Evolutionary conservation across 129 eudicot species (phyloP), one percentile per base, ranked within the genome.

Genomic region (Flaveria trinervia): DNA sequence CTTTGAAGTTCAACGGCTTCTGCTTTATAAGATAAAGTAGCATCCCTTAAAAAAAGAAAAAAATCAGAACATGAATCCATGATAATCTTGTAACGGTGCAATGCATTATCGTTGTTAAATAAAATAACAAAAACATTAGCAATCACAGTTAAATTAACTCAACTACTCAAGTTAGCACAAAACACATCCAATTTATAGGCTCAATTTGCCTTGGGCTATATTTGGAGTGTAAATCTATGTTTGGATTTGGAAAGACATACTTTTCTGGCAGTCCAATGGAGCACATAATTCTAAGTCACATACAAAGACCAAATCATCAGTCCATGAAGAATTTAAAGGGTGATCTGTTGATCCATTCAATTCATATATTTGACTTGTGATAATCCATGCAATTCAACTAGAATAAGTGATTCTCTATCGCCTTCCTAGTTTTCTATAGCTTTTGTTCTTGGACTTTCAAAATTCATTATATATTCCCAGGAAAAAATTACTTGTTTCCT

Each of bases 1-100:
- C 92, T 83, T 77, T 95, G 96, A 77, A 95, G 87, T 83, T 91
- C 96, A 82, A 85, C 50, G 7, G 97, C 97, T 86, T 95, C 99
- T 72, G 88, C 85, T 79, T 92, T 95, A 54, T 69, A 85, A 22
- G 93, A 91, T 57, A 82, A 71, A 70, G 99, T 95, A 62, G 97
- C 90, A 79, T 95, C 99, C 86, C 99, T 95, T 74, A 54, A 10
- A 11, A 64, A 23, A 17, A 30, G 11, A 13, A 51, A 1, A 30
- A 39, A 49, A 26, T 72, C 79, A 81, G 56, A 48, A 83, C 18
- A 45, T 70, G 45, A 17, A 36, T 36, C 41, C 8, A 36, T 36
- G 7, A 36, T 51, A 25, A 70, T 41, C 2, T 44, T 54, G 15
- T 15, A 54, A 76, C 25, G 48, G 33, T 8, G 41, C 0, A 45